Base-by-base conservation (phyloP, 768 basidiomycete genomes). In the Hydnum rufescens region DNA sequence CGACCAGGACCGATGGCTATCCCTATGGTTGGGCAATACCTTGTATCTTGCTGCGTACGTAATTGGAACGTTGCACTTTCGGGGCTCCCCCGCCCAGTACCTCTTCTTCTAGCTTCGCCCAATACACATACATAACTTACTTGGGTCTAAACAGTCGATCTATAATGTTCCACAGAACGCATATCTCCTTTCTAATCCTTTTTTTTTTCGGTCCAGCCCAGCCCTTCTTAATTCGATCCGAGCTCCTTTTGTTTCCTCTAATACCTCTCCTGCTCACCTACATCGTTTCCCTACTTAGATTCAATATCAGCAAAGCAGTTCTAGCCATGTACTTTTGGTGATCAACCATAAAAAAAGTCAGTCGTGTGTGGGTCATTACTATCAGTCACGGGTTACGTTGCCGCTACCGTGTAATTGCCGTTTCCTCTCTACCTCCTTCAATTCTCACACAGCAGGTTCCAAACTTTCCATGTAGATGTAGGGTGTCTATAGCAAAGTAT, bases 111-210 rank as follows among this genome's bases (percentile, higher is more conserved):
- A 87, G 84, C 28, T 82, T 82, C 58, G 76, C 82, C 3, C 90
- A 96, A 63, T 96, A 96, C 63, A 75, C 79, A 23, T 96, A 95
- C 61, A 86, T 92, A 39, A 72, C 89, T 29, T 93, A 92, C 64
- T 74, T 89, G 32, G 89, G 88, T 4, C 67, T 88, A 29, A 86
- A 76, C 59, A 82, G 83, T 81, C 60, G 64, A 73, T 59, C n/a
- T 53, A 30, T 42, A 16, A n/a, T 30, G 19, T 54, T n/a, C 28
- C 4, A 16, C 44, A 52, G 28, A 23, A 16, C 36, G 30, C 51
- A 4, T 18, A 48, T n/a, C n/a, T n/a, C n/a, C n/a, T n/a, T 3
- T 49, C 39, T 54, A 51, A n/a, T 28, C 34, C 39, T 4, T 31
- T 53, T 31, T 28, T 22, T n/a, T n/a, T 29, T 46, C 42, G 42